These are phyloP conservation scores for Myriangium duriaei DNA, from an alignment of 2,329 filamentous ascomycete species.

Conservation along the genomic window DNA sequence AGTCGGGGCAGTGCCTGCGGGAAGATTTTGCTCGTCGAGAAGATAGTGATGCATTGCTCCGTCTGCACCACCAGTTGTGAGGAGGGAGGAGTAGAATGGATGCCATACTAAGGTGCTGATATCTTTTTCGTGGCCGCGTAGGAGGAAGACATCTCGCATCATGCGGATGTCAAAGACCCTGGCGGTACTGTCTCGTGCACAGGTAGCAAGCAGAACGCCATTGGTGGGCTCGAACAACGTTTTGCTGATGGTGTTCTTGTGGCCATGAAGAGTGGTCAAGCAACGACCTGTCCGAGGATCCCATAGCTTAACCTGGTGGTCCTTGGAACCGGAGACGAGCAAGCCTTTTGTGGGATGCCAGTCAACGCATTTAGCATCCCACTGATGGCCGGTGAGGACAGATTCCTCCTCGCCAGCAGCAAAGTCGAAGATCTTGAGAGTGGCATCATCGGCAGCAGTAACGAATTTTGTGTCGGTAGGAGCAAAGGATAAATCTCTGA, in stretches of 20 bases:
- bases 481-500: constrained; percentile 83
- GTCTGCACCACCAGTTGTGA: constrained; percentile 83
- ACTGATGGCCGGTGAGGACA: constrained; percentile 81
- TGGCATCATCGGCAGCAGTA: constrained; percentile 87
- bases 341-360: constrained; percentile 96
- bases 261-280: constrained; percentile 84
- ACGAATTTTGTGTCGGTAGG: constrained; percentile 94
- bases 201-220: constrained; percentile 77
- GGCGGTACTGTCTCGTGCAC: constrained; percentile 83
- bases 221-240: constrained; percentile 79
- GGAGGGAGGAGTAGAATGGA: constrained; percentile 75
- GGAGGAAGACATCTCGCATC: constrained; percentile 93
- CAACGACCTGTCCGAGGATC: constrained; percentile 86
- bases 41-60: constrained; percentile 87
- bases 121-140: constrained; percentile 92
- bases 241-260: constrained; percentile 94
- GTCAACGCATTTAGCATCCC: constrained; percentile 94
- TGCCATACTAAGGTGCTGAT: constrained; percentile 90
- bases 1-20: constrained; percentile 56
- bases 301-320: constrained; percentile 95
- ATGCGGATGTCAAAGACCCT: constrained; percentile 90
- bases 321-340: constrained; percentile 91
- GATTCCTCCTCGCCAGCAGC: constrained; percentile 72
- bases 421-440: constrained; percentile 93
- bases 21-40: constrained; percentile 87